These are phyloP conservation scores for Entomortierella lignicola DNA, from an alignment of 192 early-diverging fungal species.

Conservation along the genomic window DNA sequence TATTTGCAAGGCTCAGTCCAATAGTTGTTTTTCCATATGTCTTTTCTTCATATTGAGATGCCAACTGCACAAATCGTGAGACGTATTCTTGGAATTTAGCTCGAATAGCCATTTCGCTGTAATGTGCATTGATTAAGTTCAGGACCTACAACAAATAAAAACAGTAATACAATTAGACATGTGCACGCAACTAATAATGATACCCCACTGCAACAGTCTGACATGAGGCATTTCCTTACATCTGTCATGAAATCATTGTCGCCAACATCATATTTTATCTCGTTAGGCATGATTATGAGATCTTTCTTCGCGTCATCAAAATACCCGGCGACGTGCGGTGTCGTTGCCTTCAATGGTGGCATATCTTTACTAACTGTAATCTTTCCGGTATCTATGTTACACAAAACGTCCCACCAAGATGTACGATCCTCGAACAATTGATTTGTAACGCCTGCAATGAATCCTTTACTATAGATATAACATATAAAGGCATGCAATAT, in stretches of 20 bases:
- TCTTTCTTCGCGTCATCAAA: conserved; percentile 33
- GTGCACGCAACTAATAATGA: background rate
- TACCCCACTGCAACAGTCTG: too few relatives aligned
- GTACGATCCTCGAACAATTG: conserved; percentile 93
- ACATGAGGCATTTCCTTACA: too few relatives aligned
- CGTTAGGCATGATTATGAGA: too few relatives aligned
- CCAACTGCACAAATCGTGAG: conserved; percentile 82
- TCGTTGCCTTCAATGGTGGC: conserved; percentile 7
- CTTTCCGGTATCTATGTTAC: conserved; percentile 92
- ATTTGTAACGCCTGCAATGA: conserved; percentile 97
- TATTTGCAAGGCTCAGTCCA: conserved; percentile 58
- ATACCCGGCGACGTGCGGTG: conserved; percentile 10
- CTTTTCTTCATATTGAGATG: conserved; percentile 82
- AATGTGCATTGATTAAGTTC: conserved; percentile 84
- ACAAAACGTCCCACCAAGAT: conserved; percentile 97
- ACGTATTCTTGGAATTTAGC: conserved; percentile 91
- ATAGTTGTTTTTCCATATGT: conserved; percentile 71
- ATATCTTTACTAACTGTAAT: conserved; percentile 91
- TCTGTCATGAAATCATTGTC: conserved; percentile 71
- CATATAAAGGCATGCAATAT: conserved; percentile 98
- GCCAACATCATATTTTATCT: conserved; percentile 40
- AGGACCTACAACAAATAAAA: conserved; percentile 77
- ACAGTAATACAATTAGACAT: too few relatives aligned
- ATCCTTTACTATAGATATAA: conserved; percentile 76
- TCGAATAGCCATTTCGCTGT: conserved; percentile 87